Conservation (phyloP, 2,329 filamentous ascomycete genomes). For the Aspergillus sp. region DNA sequence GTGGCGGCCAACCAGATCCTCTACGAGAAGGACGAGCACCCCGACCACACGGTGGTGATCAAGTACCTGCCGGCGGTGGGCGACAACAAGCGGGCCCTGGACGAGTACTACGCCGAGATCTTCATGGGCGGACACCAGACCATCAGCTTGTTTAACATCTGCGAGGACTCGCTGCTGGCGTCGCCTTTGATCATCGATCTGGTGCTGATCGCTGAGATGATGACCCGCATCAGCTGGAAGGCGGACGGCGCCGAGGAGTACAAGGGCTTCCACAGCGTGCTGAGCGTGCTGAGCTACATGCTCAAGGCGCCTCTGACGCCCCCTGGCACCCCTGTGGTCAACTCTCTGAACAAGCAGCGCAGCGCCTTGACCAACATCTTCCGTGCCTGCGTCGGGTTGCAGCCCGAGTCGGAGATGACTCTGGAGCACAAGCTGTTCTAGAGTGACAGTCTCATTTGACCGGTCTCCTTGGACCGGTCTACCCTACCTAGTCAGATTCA, state of each 20-base stretch:
- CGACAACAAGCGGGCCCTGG: slow-evolving; percentile 97
- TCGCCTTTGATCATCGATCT: slow-evolving; percentile 97
- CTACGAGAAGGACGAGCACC: slow-evolving; percentile 90
- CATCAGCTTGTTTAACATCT: slow-evolving; percentile 97
- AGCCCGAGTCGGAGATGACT: slow-evolving; percentile 98
- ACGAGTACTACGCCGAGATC: slow-evolving; percentile 99
- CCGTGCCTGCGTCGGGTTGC: slow-evolving; percentile 92
- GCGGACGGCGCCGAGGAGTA: slow-evolving; percentile 65
- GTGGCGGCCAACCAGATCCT: slow-evolving; percentile 90
- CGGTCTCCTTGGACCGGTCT: too few species aligned
- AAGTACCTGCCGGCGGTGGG: slow-evolving; percentile 99
- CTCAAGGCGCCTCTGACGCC: slow-evolving; percentile 91
- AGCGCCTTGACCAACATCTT: slow-evolving; percentile 96
- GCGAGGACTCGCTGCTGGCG: slow-evolving; percentile 94
- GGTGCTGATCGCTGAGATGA: slow-evolving; percentile 90
- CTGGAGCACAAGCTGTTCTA: slow-evolving; percentile 97
- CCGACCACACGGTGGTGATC: slow-evolving; percentile 98
- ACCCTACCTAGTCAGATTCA: background rate
- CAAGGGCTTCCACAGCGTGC: slow-evolving; percentile 93
- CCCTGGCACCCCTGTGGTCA: slow-evolving; percentile 91
- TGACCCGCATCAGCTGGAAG: slow-evolving; percentile 97
- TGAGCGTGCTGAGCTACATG: slow-evolving; percentile 99
- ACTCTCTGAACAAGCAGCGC: slow-evolving; percentile 93
- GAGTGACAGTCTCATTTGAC: background rate
- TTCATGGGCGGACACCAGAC: slow-evolving; percentile 99